phyloP scores from a whole-genome alignment of 495 filamentous ascomycete species.

The Aspergillus bridgeri region DNA sequence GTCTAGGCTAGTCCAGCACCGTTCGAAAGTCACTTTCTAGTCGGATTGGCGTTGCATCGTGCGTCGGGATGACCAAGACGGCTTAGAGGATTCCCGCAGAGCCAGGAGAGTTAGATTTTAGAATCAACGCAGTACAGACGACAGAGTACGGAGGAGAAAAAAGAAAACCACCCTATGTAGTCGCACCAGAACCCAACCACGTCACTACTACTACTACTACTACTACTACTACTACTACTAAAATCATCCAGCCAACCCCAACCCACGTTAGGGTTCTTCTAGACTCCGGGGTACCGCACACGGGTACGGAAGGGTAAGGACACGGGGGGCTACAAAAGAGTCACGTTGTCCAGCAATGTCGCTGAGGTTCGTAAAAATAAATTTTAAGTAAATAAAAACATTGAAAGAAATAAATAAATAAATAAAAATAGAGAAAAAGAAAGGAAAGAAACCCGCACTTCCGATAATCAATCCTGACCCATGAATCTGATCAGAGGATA shows the following conservation, averaged over 20 bases:
- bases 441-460: conserved; percentile 1
- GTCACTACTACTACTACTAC: too few relatives aligned
- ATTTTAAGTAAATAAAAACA: not conserved
- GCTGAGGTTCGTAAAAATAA: conserved; percentile 4
- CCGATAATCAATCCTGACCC: not conserved
- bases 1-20: too few relatives aligned
- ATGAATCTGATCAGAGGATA: not conserved
- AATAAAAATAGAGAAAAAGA: conserved; percentile 6
- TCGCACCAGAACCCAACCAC: not conserved
- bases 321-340: too few relatives aligned
- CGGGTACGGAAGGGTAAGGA: too few relatives aligned
- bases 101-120: not conserved
- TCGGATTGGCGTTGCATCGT: not conserved
- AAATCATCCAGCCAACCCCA: not conserved
- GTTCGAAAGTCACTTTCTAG: not conserved
- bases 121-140: too few relatives aligned
- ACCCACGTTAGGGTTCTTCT: not conserved
- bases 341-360: not conserved
- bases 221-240: too few relatives aligned
- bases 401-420: conserved; percentile 4
- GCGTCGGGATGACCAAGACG: not conserved
- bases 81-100: not conserved
- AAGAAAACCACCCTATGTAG: not conserved
- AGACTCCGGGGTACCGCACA: not conserved
- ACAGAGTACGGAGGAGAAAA: too few relatives aligned